Base-by-base conservation (phyloP, 176 grass and related monocot species). In the Musa itinerans region DNA sequence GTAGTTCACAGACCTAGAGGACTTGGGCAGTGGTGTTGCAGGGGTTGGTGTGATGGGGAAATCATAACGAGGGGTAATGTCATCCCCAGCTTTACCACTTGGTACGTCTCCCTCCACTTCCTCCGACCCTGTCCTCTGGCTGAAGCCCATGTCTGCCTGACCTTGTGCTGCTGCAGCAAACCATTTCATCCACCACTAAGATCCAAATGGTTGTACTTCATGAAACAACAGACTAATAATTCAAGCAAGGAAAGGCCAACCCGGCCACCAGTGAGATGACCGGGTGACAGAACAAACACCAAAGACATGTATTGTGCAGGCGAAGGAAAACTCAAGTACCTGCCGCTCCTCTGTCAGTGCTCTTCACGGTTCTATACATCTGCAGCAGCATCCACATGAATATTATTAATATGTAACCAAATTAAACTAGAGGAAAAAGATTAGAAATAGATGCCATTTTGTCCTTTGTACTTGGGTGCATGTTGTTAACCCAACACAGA, bases 71-170 rank as follows among this genome's bases (percentile, higher is more conserved):
- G 52, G 50, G 20, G 17, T 26, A n/a, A 54, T 73, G 24, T 34
- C 25, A 17, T 8, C 8, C 51, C 21, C 71, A 54, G 69, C 69
- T 72, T 72, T 53, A 50, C 54, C 71, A 79, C 48, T 27, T 65
- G 54, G 63, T 26, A 52, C 5, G 64, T 34, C 84, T 86, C 84
- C 79, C 84, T 86, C 84, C 79, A 81, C 80, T 74, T 71, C 75
- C 19, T 55, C 79, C 78, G 19, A 2, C 49, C 16, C 27, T 76
- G 74, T 76, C 29, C 56, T 63, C 74, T 76, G 65, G 72, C 81
- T 85, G 63, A 85, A 76, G 78, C 64, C 83, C 72, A 77, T 80
- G 49, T 65, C 74, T 72, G 53, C 72, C 66, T 81, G 78, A 21
- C 66, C 74, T 73, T 73, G 74, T 51, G 78, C 79, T 81, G 83